phyloP scores from a whole-genome alignment of 2,329 filamentous ascomycete species.

The Helotiales sp. region DNA sequence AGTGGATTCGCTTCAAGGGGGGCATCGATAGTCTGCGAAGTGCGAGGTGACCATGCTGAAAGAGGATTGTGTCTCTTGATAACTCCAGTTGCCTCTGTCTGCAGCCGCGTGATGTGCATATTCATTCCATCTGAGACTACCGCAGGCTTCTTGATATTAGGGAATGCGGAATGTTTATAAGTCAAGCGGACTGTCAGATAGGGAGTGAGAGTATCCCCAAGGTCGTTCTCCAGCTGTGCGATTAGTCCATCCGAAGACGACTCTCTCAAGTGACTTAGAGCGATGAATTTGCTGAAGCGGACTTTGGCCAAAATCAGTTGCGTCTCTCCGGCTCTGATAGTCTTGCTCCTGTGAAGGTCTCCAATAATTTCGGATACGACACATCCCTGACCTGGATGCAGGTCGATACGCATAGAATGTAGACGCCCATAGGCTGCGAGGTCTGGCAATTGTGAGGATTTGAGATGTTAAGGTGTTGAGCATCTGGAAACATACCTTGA shows the following conservation, averaged over 20 bases:
- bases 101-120: slow-evolving; percentile 53
- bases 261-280: slow-evolving; percentile 42
- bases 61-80: slow-evolving; percentile 54
- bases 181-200: slow-evolving; percentile 58
- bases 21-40: slow-evolving; percentile 44
- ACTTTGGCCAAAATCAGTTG: slow-evolving; percentile 41
- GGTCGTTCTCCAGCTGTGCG: slow-evolving; percentile 60
- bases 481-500: slow-evolving; percentile 21
- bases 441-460: slow-evolving; percentile 21
- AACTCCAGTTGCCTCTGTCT: slow-evolving; percentile 57
- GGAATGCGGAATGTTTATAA: slow-evolving; percentile 63
- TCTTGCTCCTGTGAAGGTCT: slow-evolving; percentile 35
- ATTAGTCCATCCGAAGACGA: slow-evolving; percentile 59
- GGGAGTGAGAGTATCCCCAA: slow-evolving; percentile 54
- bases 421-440: slow-evolving; percentile 34
- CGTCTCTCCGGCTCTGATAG: slow-evolving; percentile 36
- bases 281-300: slow-evolving; percentile 30
- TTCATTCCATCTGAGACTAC: slow-evolving; percentile 43
- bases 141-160: slow-evolving; percentile 38
- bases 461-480: not conserved
- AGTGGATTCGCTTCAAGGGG: slow-evolving; percentile 31
- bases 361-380: slow-evolving; percentile 39
- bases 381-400: slow-evolving; percentile 36
- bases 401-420: slow-evolving; percentile 40
- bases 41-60: slow-evolving; percentile 58